Percentiles rank a stretch among this genome's conserved stretches.
These are phyloP conservation scores for Incumbomyces delicatus DNA, from an alignment of 2,329 filamentous ascomycete genomes.

Conservation along the genomic window DNA sequence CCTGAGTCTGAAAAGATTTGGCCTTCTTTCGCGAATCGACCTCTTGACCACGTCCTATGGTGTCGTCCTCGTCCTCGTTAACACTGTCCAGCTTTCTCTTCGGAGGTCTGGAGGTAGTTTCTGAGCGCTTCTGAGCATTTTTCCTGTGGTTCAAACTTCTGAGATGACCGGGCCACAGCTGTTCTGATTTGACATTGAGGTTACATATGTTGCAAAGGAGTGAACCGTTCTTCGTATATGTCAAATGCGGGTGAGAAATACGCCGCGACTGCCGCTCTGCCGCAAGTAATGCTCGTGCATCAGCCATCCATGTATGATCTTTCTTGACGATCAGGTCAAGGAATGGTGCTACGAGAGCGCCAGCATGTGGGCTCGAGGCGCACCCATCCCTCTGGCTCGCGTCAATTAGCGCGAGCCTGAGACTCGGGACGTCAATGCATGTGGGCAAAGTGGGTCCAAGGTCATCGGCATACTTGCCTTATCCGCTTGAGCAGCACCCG, in stretches of 20 bases:
- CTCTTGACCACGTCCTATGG: conserved; percentile 10
- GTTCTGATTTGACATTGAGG: conserved; percentile 54
- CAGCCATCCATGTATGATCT: conserved; percentile 48
- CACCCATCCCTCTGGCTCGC: too few species aligned
- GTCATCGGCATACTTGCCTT: too few species aligned
- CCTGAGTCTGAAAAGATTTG: conserved; percentile 8
- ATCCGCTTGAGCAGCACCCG: too few species aligned
- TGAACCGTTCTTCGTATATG: conserved; percentile 58
- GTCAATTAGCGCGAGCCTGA: too few species aligned
- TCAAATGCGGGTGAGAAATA: conserved; percentile 59
- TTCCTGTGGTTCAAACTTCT: conserved; percentile 41
- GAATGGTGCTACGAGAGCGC: neutral
- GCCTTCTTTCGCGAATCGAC: conserved; percentile 15
- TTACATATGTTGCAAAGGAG: conserved; percentile 60
- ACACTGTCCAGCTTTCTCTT: conserved; percentile 45
- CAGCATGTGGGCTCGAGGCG: too few species aligned
- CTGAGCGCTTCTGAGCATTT: conserved; percentile 26
- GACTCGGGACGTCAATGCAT: too few species aligned
- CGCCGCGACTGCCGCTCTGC: conserved; percentile 66
- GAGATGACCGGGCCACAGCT: conserved; percentile 56
- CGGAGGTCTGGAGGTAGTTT: conserved; percentile 32
- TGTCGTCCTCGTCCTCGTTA: conserved; percentile 22
- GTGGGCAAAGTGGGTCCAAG: too few species aligned
- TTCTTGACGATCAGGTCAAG: neutral
- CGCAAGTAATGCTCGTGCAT: conserved; percentile 69